Evolutionary conservation across 1,139 yeast species (phyloP), one percentile per base, ranked within the genome.

Genomic region (Yamadazyma diospyri): DNA sequence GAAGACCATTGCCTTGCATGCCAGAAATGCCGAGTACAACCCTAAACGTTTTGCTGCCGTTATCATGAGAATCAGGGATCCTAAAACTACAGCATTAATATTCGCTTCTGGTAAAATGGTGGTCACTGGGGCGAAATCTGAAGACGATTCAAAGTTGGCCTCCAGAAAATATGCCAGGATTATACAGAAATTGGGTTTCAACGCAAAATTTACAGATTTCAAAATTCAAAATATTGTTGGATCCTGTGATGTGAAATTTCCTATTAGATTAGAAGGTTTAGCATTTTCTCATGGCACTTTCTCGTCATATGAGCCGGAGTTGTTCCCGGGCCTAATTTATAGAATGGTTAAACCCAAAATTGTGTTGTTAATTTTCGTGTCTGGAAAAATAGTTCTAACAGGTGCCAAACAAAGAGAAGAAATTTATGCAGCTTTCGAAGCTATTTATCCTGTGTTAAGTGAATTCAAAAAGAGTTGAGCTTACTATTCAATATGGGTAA

Each of bases 381-480:
- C 95, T 23, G 99, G 99, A 28, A 92, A 94, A 62, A 92, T 92
- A 64, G 99, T 92, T 39, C 72, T 92, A 51, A 92, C 99, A 14
- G 99, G 99, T 70, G 99, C 99, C 20, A 92, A 92, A 61, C 97
- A 92, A 62, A 84, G 99, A 61, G 98, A 92, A 59, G 99, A 92
- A 61, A 92, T 92, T 47, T 92, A 92, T 59, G 95, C 89, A 47
- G 98, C 98, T 5, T 92, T 92, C 59, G 98, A 92, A 60, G 94
- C 97, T 44, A 92, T 92, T 39, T 92, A 92, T 62, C 98, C 98
- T 33, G 98, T 92, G 62, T 74, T 92, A 74, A 87, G 94, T 68
- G 98, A 92, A 73, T 92, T 92, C 71, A 81, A 97, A 59, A 92
- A 92, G 65, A 78, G 81, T 40, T 81, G 56, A 63, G 11, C 25